phyloP scores from a whole-genome alignment of 139 green algal species.

The Mesostigma viride region DNA sequence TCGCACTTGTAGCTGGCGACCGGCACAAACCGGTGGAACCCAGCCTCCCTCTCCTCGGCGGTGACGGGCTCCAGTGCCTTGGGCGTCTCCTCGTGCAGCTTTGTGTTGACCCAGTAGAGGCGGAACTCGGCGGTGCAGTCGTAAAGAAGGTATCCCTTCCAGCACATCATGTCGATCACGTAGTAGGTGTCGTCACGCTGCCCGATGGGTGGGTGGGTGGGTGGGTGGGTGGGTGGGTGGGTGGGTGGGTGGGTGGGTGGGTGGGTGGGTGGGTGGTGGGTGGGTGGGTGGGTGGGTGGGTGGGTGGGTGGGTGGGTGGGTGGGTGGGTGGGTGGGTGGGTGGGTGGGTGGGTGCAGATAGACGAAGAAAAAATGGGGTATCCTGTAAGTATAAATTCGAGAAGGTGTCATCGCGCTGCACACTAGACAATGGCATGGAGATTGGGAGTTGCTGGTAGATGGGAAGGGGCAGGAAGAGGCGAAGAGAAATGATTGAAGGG shows the following conservation, averaged over 20 bases:
- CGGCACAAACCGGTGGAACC: conserved; percentile 18
- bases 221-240: background rate
- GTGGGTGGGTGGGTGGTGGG: background rate
- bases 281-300: background rate
- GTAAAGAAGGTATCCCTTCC: conserved; percentile 67
- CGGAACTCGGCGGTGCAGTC: conserved; percentile 76
- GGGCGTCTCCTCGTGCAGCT: conserved; percentile 47
- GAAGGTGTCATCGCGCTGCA: no score
- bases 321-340: background rate
- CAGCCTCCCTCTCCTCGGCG: no score
- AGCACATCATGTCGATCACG: conserved; percentile 71
- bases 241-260: background rate
- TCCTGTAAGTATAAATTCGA: no score
- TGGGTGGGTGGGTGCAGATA: no score
- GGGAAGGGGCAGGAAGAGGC: no score
- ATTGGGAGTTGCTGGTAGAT: no score
- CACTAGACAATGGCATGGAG: no score
- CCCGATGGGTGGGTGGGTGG: background rate
- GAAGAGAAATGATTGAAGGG: no score
- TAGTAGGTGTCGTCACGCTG: conserved; percentile 40
- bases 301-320: background rate
- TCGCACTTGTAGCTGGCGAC: conserved; percentile 13
- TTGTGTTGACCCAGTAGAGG: conserved; percentile 53
- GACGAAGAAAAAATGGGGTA: no score
- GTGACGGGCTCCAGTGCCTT: no score